Conservation (phyloP, 1,284 basidiomycete species). For the Apiotrichum mycotoxinovorans region DNA sequence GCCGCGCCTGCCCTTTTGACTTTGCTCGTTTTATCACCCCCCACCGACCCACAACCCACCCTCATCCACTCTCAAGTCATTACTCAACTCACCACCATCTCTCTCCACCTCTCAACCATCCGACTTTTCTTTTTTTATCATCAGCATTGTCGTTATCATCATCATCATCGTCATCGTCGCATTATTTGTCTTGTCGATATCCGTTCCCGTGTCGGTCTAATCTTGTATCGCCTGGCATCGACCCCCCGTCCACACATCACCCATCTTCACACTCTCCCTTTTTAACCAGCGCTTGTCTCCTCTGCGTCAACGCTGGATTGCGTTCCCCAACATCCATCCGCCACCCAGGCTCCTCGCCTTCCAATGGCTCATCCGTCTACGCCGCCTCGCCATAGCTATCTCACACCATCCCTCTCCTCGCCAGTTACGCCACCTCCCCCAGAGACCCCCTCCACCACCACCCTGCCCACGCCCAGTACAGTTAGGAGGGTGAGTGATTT, state of each 20-base stretch:
- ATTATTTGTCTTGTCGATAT: too few relatives aligned
- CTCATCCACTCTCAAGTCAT: too few relatives aligned
- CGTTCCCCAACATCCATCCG: background rate
- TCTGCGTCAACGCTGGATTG: too few relatives aligned
- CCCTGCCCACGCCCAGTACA: slow-evolving; percentile 24
- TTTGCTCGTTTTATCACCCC: too few relatives aligned
- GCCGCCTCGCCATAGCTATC: slow-evolving; percentile 16
- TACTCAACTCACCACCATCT: background rate
- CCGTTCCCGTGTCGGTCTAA: too few relatives aligned
- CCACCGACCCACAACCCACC: background rate
- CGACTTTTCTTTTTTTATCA: background rate
- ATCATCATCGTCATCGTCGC: too few relatives aligned
- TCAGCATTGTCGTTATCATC: background rate
- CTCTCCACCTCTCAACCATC: slow-evolving; percentile 4
- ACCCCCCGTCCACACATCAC: too few relatives aligned
- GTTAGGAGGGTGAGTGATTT: background rate
- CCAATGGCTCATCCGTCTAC: slow-evolving; percentile 21
- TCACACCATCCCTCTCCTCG: slow-evolving; percentile 22
- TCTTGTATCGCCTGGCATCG: too few relatives aligned
- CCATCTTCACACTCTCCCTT: too few relatives aligned
- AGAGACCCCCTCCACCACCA: slow-evolving; percentile 23
- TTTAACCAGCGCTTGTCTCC: too few relatives aligned
- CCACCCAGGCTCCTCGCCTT: slow-evolving; percentile 1
- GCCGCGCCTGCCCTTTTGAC: slow-evolving; percentile 5
- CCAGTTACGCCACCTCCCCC: slow-evolving; percentile 27